These are phyloP conservation scores for Clarkia xantiana DNA, from an alignment of 345 rosid species.

Conservation along the genomic window DNA sequence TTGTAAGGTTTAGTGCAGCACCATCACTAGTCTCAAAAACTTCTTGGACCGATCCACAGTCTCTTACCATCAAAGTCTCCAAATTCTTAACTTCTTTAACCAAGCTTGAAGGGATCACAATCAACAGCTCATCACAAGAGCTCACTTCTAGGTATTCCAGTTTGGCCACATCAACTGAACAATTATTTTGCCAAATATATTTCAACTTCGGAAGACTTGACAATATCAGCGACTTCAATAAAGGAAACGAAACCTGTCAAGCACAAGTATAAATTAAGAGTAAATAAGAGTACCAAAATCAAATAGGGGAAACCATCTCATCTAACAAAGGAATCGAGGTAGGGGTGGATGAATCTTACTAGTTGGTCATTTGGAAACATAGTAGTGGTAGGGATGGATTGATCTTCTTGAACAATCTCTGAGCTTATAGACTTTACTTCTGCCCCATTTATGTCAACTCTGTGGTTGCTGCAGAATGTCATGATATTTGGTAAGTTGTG, in stretches of 20 bases:
- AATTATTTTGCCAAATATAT: background rate
- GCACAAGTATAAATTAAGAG: no score
- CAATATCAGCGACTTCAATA: slow-evolving; percentile 8
- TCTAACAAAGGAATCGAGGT: no score
- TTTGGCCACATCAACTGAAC: background rate
- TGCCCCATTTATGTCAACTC: no score
- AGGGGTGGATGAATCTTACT: background rate
- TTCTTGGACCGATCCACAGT: background rate
- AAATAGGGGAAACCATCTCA: no score
- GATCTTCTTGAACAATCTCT: background rate
- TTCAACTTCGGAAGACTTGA: background rate
- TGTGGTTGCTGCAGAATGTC: background rate
- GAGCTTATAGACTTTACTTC: background rate
- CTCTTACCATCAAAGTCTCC: background rate
- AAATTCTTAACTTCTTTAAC: background rate
- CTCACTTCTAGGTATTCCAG: slow-evolving; percentile 2
- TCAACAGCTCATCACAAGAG: background rate
- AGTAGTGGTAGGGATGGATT: background rate
- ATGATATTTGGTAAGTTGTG: background rate
- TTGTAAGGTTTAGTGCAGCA: rapidly evolving
- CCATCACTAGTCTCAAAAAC: background rate
- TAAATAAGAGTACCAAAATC: background rate
- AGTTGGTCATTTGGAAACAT: background rate
- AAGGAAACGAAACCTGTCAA: background rate
- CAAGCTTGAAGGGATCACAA: slow-evolving; percentile 2